Percentiles rank a stretch among this genome's conserved stretches.
Conservation (phyloP, 331 rosid genomes). For the Quercus lobata region DNA sequence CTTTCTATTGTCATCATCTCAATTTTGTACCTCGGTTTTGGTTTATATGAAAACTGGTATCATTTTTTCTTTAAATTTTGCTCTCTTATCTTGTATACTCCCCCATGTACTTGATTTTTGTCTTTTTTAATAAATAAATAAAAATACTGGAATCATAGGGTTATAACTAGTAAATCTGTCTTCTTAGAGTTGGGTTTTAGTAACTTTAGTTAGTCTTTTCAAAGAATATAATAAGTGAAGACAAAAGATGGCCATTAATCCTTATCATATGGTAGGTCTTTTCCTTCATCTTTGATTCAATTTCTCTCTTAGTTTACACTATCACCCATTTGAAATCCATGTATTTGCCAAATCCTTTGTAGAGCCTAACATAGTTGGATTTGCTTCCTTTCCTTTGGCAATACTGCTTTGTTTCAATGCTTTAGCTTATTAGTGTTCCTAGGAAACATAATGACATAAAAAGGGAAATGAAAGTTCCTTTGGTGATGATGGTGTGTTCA, state of each 20-base stretch:
- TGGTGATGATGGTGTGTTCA: too few relatives aligned
- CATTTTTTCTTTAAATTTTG: too few relatives aligned
- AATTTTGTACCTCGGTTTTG: conserved; percentile 27
- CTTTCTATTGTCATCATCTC: conserved; percentile 32
- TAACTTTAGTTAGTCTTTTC: too few relatives aligned
- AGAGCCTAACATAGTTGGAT: conserved; percentile 34
- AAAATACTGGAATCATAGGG: conserved; percentile 14
- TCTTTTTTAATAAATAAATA: too few relatives aligned
- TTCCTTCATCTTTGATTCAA: conserved; percentile 6
- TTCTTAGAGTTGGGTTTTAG: conserved; percentile 27
- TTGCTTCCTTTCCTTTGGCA: conserved; percentile 52
- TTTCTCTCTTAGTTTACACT: conserved; percentile 29
- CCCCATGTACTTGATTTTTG: too few relatives aligned
- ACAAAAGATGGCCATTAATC: too few relatives aligned
- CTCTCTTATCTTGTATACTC: too few relatives aligned
- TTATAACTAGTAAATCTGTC: conserved; percentile 14
- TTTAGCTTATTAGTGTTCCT: not conserved
- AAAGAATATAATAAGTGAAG: too few relatives aligned
- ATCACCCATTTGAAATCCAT: conserved; percentile 21
- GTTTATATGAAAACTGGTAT: not conserved
- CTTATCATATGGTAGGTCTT: too few relatives aligned
- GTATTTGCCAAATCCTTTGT: conserved; percentile 14
- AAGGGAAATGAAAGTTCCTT: too few relatives aligned
- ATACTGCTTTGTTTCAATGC: conserved; percentile 46
- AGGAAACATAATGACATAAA: too few relatives aligned